A percentile compares a stretch with the other conserved stretches of the same genome.
Conservation (phyloP, 2,329 filamentous ascomycete genomes). For the Diaporthe amygdali region DNA sequence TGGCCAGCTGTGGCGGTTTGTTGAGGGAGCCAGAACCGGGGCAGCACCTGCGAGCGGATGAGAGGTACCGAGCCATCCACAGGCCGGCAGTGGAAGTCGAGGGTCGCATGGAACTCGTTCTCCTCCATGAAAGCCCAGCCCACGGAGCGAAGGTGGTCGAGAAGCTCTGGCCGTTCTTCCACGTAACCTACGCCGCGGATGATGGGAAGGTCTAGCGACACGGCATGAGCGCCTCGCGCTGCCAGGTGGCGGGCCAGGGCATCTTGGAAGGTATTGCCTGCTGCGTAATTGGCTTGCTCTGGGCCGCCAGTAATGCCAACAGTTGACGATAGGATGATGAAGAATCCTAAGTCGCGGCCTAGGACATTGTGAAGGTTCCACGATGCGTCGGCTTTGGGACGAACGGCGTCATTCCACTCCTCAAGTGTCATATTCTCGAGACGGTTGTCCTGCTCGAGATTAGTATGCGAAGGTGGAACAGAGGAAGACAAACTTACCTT, state of each 20-base stretch:
- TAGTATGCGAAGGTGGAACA: background rate
- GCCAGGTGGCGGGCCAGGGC: constrained; percentile 30
- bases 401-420: constrained; percentile 25
- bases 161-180: constrained; percentile 30
- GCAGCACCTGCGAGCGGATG: constrained; percentile 30
- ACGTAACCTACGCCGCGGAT: constrained; percentile 26
- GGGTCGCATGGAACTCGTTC: constrained; percentile 22
- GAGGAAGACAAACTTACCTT: constrained; percentile 20
- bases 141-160: constrained; percentile 27
- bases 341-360: constrained; percentile 22
- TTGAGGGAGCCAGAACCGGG: constrained; percentile 31
- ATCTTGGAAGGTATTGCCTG: constrained; percentile 31
- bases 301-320: constrained; percentile 31
- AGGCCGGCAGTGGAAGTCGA: constrained; percentile 33
- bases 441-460: constrained; percentile 22
- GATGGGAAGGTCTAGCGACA: constrained; percentile 30
- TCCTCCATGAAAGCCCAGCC: constrained; percentile 26
- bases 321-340: constrained; percentile 31
- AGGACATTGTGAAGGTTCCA: constrained; percentile 11
- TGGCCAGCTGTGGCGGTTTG: constrained; percentile 31
- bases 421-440: constrained; percentile 26
- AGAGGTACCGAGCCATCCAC: background rate
- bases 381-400: constrained; percentile 15
- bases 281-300: constrained; percentile 31
- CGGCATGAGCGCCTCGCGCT: constrained; percentile 29